Percentiles rank a stretch among this genome's conserved stretches.
These are phyloP conservation scores for Cystoisospora suis DNA, from an alignment of 169 alveolate species.

Conservation along the genomic window DNA sequence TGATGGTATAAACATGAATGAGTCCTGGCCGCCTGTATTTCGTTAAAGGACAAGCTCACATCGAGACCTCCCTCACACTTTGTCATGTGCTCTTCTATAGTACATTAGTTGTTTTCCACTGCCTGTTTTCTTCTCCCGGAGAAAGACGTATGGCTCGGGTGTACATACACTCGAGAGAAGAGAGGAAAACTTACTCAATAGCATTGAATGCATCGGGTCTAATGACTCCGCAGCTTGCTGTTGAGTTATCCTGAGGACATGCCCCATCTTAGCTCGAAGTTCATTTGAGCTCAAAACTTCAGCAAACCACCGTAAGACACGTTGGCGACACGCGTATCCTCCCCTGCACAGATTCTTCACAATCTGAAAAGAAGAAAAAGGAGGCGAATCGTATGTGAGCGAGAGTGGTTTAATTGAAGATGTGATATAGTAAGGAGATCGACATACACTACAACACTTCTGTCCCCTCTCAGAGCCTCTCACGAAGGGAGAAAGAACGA, in stretches of 20 bases:
- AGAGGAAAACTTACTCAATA: slow-evolving; percentile 31
- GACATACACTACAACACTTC: too few species aligned
- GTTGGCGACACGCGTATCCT: slow-evolving; percentile 31
- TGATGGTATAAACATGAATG: too few species aligned
- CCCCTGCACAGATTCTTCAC: slow-evolving; percentile 43
- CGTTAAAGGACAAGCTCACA: too few species aligned
- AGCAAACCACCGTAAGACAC: slow-evolving; percentile 55
- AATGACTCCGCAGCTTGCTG: slow-evolving; percentile 46
- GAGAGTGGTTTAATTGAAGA: too few species aligned
- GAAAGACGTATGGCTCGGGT: neutral
- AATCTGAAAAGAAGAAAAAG: slow-evolving; percentile 17
- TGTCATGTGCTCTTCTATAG: too few species aligned
- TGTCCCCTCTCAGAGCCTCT: too few species aligned
- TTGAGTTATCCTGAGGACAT: slow-evolving; percentile 35
- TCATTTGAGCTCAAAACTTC: slow-evolving; percentile 42
- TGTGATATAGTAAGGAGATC: too few species aligned
- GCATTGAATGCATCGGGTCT: slow-evolving; percentile 54
- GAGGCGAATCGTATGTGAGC: too few species aligned
- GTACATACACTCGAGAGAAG: neutral
- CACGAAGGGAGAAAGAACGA: too few species aligned
- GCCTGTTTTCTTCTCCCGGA: neutral
- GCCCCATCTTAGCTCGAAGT: slow-evolving; percentile 43
- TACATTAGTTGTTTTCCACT: too few species aligned
- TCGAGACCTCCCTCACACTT: too few species aligned
- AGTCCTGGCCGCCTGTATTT: too few species aligned